Base-by-base conservation (phyloP, 306 rosid species). In the Trichosanthes cucumerina region DNA sequence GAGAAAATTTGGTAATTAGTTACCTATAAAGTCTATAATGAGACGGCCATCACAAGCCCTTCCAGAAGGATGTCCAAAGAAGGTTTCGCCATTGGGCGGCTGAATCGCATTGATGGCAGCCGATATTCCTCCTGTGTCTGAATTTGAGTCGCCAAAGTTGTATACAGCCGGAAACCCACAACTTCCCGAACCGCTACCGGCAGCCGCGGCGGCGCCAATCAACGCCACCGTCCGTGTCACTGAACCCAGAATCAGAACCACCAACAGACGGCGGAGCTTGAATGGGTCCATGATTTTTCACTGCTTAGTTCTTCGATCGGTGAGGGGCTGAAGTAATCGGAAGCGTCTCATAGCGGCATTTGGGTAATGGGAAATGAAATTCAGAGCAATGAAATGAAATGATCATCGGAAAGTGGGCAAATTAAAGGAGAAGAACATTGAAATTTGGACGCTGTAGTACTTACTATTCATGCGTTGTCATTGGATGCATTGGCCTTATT, bases 91-190 rank as follows among this genome's bases (percentile, higher is more conserved):
- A 75, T 92, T 89, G 36, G 98, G 98, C 28, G 93, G 84, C 12
- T 52, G 69, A 41, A 85, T 66, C 41, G 64, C 79, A 0, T 85
- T 47, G 36, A 92, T 81, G 26, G 91, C 86, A 23, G 97, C 98
- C 62, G 86, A 83, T 44, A 70, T 71, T n/a, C 86, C 95, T 46
- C 97, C 97, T 1, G 98, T 94, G 80, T 94, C 98, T 5, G 98
- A 94, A 77, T 94, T 94, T 81, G 98, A 94, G 88, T 94, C 97
- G 2, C 98, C 97, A 75, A 94, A 94, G 84, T 94, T 94, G 88
- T 88, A 92, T 24, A 90, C 75, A 46, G 95, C 98, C 2, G 92
- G 91, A 80, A 81, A 90, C 80, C 79, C 69, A 83, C 98, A 92
- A 36, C 57, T n/a, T n/a, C n/a, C n/a, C 73, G 18, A n/a, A n/a